phyloP scores from a whole-genome alignment of 1,284 basidiomycete genomes.

The Xerocomus cyaneibrunnescens region DNA sequence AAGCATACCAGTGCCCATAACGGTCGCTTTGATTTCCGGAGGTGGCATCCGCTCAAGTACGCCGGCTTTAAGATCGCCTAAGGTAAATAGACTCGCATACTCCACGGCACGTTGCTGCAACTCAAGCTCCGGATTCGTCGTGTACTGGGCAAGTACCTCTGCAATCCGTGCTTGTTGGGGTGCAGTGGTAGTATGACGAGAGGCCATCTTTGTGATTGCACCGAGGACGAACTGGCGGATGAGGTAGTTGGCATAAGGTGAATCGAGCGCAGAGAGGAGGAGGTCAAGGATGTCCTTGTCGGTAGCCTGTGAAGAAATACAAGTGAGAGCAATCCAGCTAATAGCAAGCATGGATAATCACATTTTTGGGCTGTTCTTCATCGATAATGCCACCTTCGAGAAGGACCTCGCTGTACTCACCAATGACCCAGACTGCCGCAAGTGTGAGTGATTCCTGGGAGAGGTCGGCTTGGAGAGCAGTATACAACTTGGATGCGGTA shows the following conservation, averaged over 20 bases:
- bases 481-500: conserved; percentile 90
- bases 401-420: conserved; percentile 94
- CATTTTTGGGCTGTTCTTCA: conserved; percentile 77
- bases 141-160: conserved; percentile 74
- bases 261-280: conserved; percentile 84
- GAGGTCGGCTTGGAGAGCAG: conserved; percentile 86
- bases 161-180: conserved; percentile 78
- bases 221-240: conserved; percentile 93
- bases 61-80: conserved; percentile 79
- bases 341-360: conserved; percentile 34
- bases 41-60: conserved; percentile 98
- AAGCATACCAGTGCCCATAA: conserved; percentile 79
- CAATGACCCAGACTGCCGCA: conserved; percentile 93
- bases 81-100: conserved; percentile 80
- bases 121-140: conserved; percentile 88
- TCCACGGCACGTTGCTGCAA: conserved; percentile 96
- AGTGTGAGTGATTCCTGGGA: conserved; percentile 96
- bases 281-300: conserved; percentile 88
- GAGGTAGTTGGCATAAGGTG: conserved; percentile 91
- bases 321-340: conserved; percentile 2
- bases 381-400: conserved; percentile 89
- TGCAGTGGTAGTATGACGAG: conserved; percentile 63
- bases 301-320: conserved; percentile 49
- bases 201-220: conserved; percentile 87
- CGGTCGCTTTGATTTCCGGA: conserved; percentile 92